Evolutionary conservation across 306 rosid species (phyloP).

Genomic region (Quercus wislizeni): DNA sequence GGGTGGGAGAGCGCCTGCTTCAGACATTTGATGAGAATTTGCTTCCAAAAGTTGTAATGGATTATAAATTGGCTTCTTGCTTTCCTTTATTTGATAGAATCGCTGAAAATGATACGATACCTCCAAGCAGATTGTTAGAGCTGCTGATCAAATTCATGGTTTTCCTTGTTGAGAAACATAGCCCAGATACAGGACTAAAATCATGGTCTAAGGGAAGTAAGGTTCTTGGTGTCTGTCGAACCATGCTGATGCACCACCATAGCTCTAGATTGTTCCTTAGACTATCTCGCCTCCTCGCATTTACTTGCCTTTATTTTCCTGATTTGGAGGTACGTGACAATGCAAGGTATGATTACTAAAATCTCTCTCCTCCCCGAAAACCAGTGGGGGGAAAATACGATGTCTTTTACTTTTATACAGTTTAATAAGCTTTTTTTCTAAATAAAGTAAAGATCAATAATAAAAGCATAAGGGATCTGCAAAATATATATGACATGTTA

Average conservation of each 20-base stretch:
- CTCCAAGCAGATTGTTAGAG: slow-evolving; percentile 71
- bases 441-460: slow-evolving; percentile 5
- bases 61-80: slow-evolving; percentile 72
- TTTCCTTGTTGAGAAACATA: slow-evolving; percentile 87
- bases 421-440: neutral
- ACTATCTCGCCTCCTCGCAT: slow-evolving; percentile 78
- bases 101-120: slow-evolving; percentile 75
- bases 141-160: slow-evolving; percentile 74
- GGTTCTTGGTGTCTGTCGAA: slow-evolving; percentile 90
- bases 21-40: slow-evolving; percentile 85
- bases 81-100: slow-evolving; percentile 83
- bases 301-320: slow-evolving; percentile 80
- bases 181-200: slow-evolving; percentile 68
- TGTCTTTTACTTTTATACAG: neutral
- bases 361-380: neutral
- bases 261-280: slow-evolving; percentile 85
- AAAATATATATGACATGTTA: neutral
- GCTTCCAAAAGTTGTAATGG: slow-evolving; percentile 75
- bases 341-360: slow-evolving; percentile 63
- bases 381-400: neutral
- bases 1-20: slow-evolving; percentile 90
- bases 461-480: slow-evolving; percentile 12
- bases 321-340: slow-evolving; percentile 95
- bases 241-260: slow-evolving; percentile 82
- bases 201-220: slow-evolving; percentile 95